Evolutionary conservation across 768 basidiomycete genomes (phyloP).

Genomic region (Antrodiella citrinella): DNA sequence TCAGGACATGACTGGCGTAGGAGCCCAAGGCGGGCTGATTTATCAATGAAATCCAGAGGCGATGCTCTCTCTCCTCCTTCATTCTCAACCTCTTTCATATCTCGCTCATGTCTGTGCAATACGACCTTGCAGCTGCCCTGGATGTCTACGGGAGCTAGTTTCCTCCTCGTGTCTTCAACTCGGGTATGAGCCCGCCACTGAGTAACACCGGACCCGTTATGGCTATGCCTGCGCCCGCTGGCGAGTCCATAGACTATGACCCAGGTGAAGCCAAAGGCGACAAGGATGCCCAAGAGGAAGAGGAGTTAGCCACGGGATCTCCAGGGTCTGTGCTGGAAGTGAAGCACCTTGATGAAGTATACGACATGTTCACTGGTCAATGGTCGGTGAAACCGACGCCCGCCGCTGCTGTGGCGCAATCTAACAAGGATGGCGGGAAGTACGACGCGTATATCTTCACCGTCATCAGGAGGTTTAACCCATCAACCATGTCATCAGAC

Average conservation of each 20-base stretch:
- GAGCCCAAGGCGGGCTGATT: no score
- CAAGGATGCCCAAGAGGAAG: conserved; percentile 6
- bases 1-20: no score
- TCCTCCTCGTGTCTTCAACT: no score
- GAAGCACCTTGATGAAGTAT: conserved; percentile 17
- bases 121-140: no score
- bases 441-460: conserved; percentile 21
- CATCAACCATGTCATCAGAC: conserved; percentile 4
- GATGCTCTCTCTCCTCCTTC: no score
- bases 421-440: conserved; percentile 11
- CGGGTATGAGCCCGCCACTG: not conserved
- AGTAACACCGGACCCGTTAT: not conserved
- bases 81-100: no score
- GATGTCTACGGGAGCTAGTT: no score
- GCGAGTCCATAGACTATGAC: conserved; percentile 16
- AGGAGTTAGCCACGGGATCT: conserved; percentile 10
- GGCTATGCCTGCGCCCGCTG: conserved; percentile 11
- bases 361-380: conserved; percentile 14
- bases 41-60: no score
- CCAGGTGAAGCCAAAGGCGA: not conserved
- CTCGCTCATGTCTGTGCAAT: no score
- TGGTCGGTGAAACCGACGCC: conserved; percentile 19
- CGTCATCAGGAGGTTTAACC: conserved; percentile 19
- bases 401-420: not conserved
- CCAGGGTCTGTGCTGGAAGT: conserved; percentile 19